Conservation (phyloP, 2,329 filamentous ascomycete genomes). For the Venturia nashicola region DNA sequence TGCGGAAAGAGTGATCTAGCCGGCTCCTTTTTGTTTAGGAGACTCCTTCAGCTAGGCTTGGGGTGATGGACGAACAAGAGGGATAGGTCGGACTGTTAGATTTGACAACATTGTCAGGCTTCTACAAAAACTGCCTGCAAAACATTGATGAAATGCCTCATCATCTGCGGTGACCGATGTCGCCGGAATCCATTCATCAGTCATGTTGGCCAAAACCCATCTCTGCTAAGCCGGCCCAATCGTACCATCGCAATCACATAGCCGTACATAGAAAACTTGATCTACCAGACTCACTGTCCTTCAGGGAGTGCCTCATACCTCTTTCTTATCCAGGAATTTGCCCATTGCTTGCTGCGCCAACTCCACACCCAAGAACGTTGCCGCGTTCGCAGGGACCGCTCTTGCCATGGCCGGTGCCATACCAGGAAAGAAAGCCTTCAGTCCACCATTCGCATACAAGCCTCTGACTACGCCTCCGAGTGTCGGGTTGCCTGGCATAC, state of each 20-base stretch:
- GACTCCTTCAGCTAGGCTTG: too few relatives aligned
- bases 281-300: background rate
- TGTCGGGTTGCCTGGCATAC: conserved; percentile 71
- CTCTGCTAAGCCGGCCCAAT: background rate
- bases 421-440: conserved; percentile 93
- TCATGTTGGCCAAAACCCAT: background rate
- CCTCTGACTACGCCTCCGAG: conserved; percentile 68
- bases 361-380: conserved; percentile 82
- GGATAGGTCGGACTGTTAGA: background rate
- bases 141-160: background rate
- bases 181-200: background rate
- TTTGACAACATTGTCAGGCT: background rate
- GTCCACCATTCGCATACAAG: conserved; percentile 71
- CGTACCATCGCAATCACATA: background rate
- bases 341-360: conserved; percentile 73
- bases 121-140: background rate
- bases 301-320: background rate
- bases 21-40: too few relatives aligned
- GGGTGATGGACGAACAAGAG: background rate
- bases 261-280: background rate
- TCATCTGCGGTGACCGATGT: background rate
- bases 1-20: too few relatives aligned
- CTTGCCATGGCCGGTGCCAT: conserved; percentile 85
- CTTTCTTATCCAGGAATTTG: conserved; percentile 46
- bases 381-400: conserved; percentile 91